Evolutionary conservation across 2,329 filamentous ascomycete genomes (phyloP), one percentile per base, ranked within the genome.

Genomic region (Exophiala phaeomuriformis): DNA sequence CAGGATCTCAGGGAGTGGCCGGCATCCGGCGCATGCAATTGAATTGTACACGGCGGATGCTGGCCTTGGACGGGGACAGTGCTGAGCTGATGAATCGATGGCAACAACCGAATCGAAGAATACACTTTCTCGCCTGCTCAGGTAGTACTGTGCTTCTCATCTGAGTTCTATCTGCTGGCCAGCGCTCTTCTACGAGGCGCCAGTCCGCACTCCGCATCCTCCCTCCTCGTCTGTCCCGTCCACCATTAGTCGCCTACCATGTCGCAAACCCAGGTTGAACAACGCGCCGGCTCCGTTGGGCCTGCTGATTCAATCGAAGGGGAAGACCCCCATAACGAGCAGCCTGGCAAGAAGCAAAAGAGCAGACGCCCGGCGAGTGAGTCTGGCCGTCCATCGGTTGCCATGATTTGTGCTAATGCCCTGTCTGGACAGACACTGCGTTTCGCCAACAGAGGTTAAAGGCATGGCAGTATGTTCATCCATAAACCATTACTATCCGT

Each of bases 401-500:
- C 40, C 27, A 7, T 41, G 37, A 41, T n/a, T 27, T 40, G 33
- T 51, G 51, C 56, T 60, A 41, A 57, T 31, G 52, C 41, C 35
- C 46, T 43, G 49, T 56, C 57, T 42, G 60, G 56, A 52, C 66
- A 95, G 89, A 97, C 75, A 97, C 91, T 55, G 93, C 93, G 7
- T 98, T 97, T 69, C 82, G 93, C 65, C 93, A 98, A 70, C 93
- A 98, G 73, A 84, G 93, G 68, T 75, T 98, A 71, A 96, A 97
- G 75, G 93, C 93, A 75, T 98, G 93, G 93, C 93, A 98, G 86
- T 94, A 77, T 72, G 89, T 81, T 43, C 32, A 32, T 35, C 35
- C 31, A 1, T 62, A 49, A 53, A 51, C 49, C 40, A 29, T 9
- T 39, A 7, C 4, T 10, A 10, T 50, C 45, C 60, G 62, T 19